Base-by-base conservation (phyloP, 305 asterid species). In the Fraxinus floribunda region DNA sequence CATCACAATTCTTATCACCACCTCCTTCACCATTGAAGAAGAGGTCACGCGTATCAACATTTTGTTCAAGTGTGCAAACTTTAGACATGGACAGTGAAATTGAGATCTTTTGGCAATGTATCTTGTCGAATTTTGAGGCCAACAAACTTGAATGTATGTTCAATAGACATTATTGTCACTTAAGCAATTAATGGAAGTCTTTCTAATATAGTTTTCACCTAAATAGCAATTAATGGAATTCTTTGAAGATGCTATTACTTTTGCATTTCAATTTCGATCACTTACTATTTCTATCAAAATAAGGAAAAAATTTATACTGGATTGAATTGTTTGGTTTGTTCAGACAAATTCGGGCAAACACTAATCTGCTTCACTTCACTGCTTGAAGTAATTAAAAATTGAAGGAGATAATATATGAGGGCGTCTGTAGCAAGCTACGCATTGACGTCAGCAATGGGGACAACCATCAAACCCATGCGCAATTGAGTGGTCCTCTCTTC, bases 391-490 rank as follows among this genome's bases (percentile, higher is more conserved):
- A 68, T 1, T 68, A 11, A 15, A 0, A 30, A 35, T 55, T 5
- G 62, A 55, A 76, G 35, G 81, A 15, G 49, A 2, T 11, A 72
- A 8, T 60, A 22, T 10, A 26, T 20, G 1, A 29, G 75, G 76
- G 57, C 29, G 81, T 84, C 16, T 60, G 83, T 78, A 41, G 77
- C 79, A 80, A 82, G 85, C 81, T 78, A 81, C 75, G 81, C 68
- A 81, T 78, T 85, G 91, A 87, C 88, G 82, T 85, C 81, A 84
- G 72, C 85, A 83, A 86, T 88, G 91, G 94, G 93, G 94, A 88
- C 93, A 86, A 80, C 87, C 86, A 81, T 82, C 81, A 83, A 89
- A 60, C 92, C 75, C 97, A 92, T 90, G 97, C 94, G 94, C 93
- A 92, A 87, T 87, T 80, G 80, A 86, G 90, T 93, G 92, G 92